phyloP scores from a whole-genome alignment of 345 rosid species.

The Eucalyptus cloeziana region DNA sequence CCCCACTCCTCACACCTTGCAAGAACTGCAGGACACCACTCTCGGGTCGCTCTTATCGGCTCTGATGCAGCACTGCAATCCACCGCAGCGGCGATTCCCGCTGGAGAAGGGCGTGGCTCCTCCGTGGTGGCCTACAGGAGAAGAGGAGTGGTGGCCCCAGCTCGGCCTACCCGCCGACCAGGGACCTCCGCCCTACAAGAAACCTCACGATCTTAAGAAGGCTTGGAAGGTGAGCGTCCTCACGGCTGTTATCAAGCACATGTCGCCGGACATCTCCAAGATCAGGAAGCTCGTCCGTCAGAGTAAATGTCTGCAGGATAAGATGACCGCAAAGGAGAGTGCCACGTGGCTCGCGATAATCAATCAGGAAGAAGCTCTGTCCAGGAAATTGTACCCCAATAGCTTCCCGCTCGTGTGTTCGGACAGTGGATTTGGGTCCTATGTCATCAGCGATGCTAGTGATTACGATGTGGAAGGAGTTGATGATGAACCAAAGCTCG shows the following conservation, averaged over 20 bases:
- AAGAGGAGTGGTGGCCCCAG: slow-evolving; percentile 78
- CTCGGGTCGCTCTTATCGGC: slow-evolving; percentile 78
- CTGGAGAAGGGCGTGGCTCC: slow-evolving; percentile 78
- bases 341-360: slow-evolving; percentile 73
- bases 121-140: slow-evolving; percentile 82
- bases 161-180: slow-evolving; percentile 49
- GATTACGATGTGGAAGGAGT: slow-evolving; percentile 67
- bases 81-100: slow-evolving; percentile 78
- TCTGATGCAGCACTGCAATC: slow-evolving; percentile 81
- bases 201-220: slow-evolving; percentile 83
- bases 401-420: slow-evolving; percentile 21
- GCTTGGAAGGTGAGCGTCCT: slow-evolving; percentile 80
- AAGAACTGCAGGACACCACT: slow-evolving; percentile 76
- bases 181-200: slow-evolving; percentile 69
- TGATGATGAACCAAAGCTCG: slow-evolving; percentile 17
- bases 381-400: slow-evolving; percentile 54
- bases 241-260: slow-evolving; percentile 75
- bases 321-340: slow-evolving; percentile 88
- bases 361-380: slow-evolving; percentile 58
- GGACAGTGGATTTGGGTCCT: slow-evolving; percentile 39
- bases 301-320: slow-evolving; percentile 79
- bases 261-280: slow-evolving; percentile 67
- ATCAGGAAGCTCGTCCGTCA: slow-evolving; percentile 78
- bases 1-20: slow-evolving; percentile 46
- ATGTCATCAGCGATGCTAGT: slow-evolving; percentile 31